Evolutionary conservation across 1,284 basidiomycete genomes (phyloP), one percentile per base, ranked within the genome.

Genomic region (Apiotrichum porosum): DNA sequence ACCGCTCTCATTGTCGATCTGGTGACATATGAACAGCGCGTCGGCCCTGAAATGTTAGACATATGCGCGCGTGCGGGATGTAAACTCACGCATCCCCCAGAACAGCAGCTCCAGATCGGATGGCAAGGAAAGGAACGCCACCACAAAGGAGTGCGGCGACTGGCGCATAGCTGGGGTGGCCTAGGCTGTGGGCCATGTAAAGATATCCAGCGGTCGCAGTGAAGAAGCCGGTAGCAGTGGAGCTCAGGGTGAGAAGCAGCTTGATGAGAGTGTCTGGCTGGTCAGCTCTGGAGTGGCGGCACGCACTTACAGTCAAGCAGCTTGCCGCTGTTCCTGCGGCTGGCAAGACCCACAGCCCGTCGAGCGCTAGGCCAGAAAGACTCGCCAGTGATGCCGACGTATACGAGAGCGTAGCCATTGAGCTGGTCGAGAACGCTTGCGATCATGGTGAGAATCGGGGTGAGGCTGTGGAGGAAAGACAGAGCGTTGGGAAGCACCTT

Each of bases 11-110:
- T 84, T 82, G 65, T 92, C 89, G 44, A 93, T 87, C 60, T 88
- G 87, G 65, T 89, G 89, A 63, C 90, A 93, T 34, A 93, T 78
- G 65, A 89, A 93, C 43, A 93, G 65, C 3, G 88, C 84, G 63
- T 93, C 89, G 49, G 86, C 68, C 1, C 64, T 69, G 40, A 6
- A 4, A 8, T 39, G 57, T 54, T n/a, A 40, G 22, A 15, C 19
- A 5, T 31, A 22, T 13, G 36, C 17, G 5, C 9, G 24, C 5
- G 12, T 19, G 10, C 3, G 10, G 19, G 13, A 19, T 22, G 13
- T 10, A 0, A 9, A 76, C 78, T 75, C 57, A 80, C 84, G 83
- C 82, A 68, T 93, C 88, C 54, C 82, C 81, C 26, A 93, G 80
- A 4, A 91, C 77, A 5, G 87, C 87, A 6, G 86, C 82, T 52